Conservation (phyloP, 352 stramenopile species). For the Phytophthora pisi region DNA sequence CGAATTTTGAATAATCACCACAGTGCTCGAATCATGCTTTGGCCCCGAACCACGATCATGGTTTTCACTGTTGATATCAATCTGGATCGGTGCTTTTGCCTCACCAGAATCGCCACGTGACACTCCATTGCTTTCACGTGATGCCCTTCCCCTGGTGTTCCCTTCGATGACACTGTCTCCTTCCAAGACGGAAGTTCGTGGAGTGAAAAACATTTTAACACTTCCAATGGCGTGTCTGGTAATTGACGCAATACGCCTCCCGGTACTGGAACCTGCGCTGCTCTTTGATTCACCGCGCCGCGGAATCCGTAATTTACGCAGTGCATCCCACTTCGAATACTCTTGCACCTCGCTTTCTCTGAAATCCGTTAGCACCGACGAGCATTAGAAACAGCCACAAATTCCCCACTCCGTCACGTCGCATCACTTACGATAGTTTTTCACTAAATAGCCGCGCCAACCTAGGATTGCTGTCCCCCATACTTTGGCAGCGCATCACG, state of each 20-base stretch:
- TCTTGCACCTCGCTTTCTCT: conserved; percentile 32
- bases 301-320: conserved; percentile 1
- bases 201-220: conserved; percentile 32
- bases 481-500: conserved; percentile 67
- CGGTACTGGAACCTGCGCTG: conserved; percentile 7
- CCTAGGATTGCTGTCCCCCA: conserved; percentile 45
- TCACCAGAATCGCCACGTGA: conserved; percentile 13
- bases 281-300: conserved; percentile 11
- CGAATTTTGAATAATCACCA: conserved; percentile 17
- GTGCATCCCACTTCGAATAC: conserved; percentile 19
- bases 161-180: conserved; percentile 7
- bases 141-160: conserved; percentile 9
- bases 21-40: neutral
- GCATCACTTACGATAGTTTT: conserved; percentile 45
- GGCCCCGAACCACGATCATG: neutral
- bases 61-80: conserved; percentile 15
- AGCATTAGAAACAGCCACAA: conserved; percentile 4
- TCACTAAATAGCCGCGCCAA: conserved; percentile 42
- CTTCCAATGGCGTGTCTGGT: conserved; percentile 23
- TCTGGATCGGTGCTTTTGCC: conserved; percentile 25
- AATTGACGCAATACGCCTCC: conserved; percentile 3
- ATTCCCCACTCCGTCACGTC: neutral
- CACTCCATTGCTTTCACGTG: conserved; percentile 12
- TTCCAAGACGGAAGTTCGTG: conserved; percentile 30
- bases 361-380: conserved; percentile 1